Evolutionary conservation across 2,329 filamentous ascomycete species (phyloP).

Genomic region (Polytolypa hystricis): DNA sequence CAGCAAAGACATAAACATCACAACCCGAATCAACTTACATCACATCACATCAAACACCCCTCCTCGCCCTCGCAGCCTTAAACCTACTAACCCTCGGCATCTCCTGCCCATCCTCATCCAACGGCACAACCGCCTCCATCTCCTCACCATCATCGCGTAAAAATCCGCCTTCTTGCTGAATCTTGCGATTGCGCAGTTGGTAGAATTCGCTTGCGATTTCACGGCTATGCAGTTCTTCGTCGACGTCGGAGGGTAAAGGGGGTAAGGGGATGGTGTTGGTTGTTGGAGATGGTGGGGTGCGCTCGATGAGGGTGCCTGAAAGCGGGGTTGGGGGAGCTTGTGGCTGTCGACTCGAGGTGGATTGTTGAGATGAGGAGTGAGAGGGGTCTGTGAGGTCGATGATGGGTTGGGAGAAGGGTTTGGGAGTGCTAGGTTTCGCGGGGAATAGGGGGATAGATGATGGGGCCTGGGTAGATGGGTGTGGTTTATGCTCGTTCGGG

Average conservation of each 20-base stretch:
- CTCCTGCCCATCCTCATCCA: constrained; percentile 38
- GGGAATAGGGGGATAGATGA: constrained; percentile 25
- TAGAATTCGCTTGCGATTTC: constrained; percentile 79
- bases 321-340: constrained; percentile 24
- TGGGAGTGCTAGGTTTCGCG: constrained; percentile 25
- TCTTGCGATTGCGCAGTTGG: constrained; percentile 67
- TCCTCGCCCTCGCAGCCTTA: constrained; percentile 35
- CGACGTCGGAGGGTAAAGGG: constrained; percentile 54
- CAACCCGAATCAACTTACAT: no score
- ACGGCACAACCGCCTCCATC: constrained; percentile 47
- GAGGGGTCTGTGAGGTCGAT: constrained; percentile 13
- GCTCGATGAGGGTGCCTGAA: constrained; percentile 48
- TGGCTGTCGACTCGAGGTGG: not conserved
- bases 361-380: constrained; percentile 11
- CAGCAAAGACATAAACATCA: no score
- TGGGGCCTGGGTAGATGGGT: constrained; percentile 7
- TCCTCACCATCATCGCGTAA: constrained; percentile 58
- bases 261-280: constrained; percentile 22
- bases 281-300: constrained; percentile 22
- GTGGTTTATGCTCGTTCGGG: constrained; percentile 13
- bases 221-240: constrained; percentile 60
- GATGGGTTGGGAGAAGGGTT: constrained; percentile 30
- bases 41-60: constrained; percentile 5
- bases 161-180: constrained; percentile 75
- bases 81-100: constrained; percentile 36